Percentiles rank a stretch among this genome's conserved stretches.
phyloP scores from a whole-genome alignment of 768 basidiomycete species.

The Leccinum variicolor region DNA sequence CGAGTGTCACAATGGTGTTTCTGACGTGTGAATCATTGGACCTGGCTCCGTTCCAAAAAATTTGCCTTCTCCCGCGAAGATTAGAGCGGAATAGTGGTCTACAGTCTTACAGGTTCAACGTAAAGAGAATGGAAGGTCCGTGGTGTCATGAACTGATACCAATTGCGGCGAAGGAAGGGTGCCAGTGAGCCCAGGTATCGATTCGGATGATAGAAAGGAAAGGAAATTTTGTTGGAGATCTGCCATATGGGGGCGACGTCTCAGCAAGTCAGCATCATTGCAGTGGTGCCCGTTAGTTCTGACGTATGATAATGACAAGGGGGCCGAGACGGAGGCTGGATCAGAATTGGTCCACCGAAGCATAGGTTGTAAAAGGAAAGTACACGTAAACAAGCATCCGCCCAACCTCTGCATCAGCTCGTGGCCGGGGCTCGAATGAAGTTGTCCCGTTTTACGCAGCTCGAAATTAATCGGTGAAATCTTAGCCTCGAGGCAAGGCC shows the following conservation, averaged over 20 bases:
- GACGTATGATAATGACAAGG: not conserved
- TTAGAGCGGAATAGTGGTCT: constrained; percentile 7
- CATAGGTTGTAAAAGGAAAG: not conserved
- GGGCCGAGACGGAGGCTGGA: not conserved
- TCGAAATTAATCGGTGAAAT: not conserved
- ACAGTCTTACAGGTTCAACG: not conserved
- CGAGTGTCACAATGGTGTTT: not conserved
- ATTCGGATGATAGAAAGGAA: not conserved
- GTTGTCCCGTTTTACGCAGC: not conserved
- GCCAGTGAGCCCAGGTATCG: not conserved
- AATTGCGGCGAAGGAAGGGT: not conserved
- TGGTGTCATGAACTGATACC: not conserved
- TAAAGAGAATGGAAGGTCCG: not conserved
- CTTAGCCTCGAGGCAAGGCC: not conserved
- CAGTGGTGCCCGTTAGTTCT: not conserved
- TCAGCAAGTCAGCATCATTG: not conserved
- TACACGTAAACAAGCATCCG: constrained; percentile 5
- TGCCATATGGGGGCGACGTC: not conserved
- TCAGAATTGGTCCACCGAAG: constrained; percentile 1
- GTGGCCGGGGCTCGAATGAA: constrained; percentile 4
- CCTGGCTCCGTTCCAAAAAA: not conserved
- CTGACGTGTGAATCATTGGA: constrained; percentile 20
- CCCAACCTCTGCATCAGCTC: not conserved
- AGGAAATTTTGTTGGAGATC: not conserved
- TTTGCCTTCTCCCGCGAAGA: constrained; percentile 28